Base-by-base conservation (phyloP, 2,329 filamentous ascomycete species). In the Microsporum canis region DNA sequence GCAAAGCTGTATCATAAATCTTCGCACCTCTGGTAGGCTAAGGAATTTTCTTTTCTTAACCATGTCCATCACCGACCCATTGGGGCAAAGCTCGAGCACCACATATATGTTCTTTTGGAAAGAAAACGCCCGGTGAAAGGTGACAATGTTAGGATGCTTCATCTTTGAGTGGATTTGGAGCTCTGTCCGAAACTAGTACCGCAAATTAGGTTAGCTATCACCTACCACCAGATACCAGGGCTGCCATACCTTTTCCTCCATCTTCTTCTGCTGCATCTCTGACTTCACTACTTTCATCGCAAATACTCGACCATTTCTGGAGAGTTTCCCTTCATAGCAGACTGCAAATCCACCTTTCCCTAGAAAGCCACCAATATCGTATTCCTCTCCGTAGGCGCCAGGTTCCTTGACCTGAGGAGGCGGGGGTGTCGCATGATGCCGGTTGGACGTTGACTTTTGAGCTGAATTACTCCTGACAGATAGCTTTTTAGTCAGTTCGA, bases 81-180 rank as follows among this genome's bases (percentile, higher is more conserved):
- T 97, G 59, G 90, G 87, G 73, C 94, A 99, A 51, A 99, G 79
- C 72, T 99, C 92, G 33, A 99, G 81, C 55, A 97, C 88, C 57
- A 99, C 88, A 69, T 95, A 99, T 62, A 94, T 97, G 72, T 87
- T 91, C 65, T 84, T 86, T 66, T 90, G 82, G 73, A 91, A 95
- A 10, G 91, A 88, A 72, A 99, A 99, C 38, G 94, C 94, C 67
- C 92, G 86, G 69, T 95, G 85, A 73, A 99, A 99, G 68, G 92
- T 88, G 65, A 99, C 94, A 66, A 99, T 92, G 73, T 96, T 96
- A 59, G 88, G 88, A 71, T 99, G 94, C 62, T 87, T 86, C 85
- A 99, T 92, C 73, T 97, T 99, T 49, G 94, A 96, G 76, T 99
- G 94, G 63, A 99, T 96, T 75, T 97, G 92, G 5, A 99, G 83